Evolutionary conservation across 176 grass and related monocot species (phyloP).

Genomic region (Pharus latifolius): DNA sequence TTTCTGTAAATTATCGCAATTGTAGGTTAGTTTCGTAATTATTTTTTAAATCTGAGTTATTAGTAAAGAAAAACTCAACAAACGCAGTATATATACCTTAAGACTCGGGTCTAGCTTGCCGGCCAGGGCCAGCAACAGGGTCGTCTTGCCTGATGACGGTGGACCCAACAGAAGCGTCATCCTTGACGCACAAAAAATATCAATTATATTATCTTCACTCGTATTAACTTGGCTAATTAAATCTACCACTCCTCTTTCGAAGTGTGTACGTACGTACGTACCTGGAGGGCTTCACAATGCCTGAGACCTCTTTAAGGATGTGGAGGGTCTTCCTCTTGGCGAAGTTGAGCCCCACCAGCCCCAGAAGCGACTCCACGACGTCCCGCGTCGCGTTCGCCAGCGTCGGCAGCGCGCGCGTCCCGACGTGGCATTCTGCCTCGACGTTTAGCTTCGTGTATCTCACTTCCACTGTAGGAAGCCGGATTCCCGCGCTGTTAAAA

Average conservation of each 20-base stretch:
- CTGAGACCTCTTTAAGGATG: conserved; percentile 57
- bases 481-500: conserved; percentile 57
- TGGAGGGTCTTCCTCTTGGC: conserved; percentile 49
- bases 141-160: conserved; percentile 80
- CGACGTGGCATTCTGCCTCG: conserved; percentile 67
- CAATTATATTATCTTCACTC: too few species aligned
- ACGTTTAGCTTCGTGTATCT: conserved; percentile 45
- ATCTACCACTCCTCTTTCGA: too few species aligned
- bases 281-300: conserved; percentile 57
- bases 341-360: conserved; percentile 28
- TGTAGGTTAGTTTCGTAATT: too few species aligned
- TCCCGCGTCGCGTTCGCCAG: conserved; percentile 50
- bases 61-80: too few species aligned
- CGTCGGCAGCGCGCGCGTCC: conserved; percentile 62
- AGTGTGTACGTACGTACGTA: too few species aligned
- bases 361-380: conserved; percentile 37
- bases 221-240: too few species aligned
- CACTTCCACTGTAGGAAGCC: conserved; percentile 71
- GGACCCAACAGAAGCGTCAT: conserved; percentile 81
- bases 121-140: conserved; percentile 58
- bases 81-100: conserved; percentile 28
- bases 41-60: too few species aligned
- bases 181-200: conserved; percentile 3
- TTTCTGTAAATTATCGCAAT: too few species aligned
- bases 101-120: conserved; percentile 67